Evolutionary conservation across 1,284 basidiomycete genomes (phyloP).

Genomic region (Veloboletus limbatus): DNA sequence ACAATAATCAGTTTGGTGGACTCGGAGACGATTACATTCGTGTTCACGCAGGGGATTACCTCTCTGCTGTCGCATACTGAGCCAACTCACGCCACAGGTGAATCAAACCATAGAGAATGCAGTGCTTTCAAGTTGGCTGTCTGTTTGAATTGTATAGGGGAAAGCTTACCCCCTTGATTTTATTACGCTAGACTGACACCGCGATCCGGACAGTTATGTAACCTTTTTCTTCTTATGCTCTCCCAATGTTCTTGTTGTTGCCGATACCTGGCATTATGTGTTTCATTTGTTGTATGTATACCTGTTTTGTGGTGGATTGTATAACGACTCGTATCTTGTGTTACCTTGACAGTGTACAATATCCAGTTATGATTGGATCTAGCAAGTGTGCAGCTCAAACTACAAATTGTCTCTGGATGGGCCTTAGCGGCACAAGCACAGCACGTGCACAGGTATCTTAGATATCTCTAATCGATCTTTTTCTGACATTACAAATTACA

Average conservation of each 20-base stretch:
- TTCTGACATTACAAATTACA: no score
- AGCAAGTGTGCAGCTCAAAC: no score
- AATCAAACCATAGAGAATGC: slow-evolving; percentile 7
- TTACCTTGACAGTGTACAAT: no score
- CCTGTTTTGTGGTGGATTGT: neutral
- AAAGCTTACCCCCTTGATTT: neutral
- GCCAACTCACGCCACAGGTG: neutral
- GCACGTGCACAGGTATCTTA: no score
- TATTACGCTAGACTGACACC: slow-evolving; percentile 3
- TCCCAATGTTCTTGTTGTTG: neutral
- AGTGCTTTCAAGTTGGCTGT: neutral
- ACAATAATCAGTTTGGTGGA: slow-evolving; percentile 9
- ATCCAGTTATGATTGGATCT: no score
- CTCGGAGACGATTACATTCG: slow-evolving; percentile 18
- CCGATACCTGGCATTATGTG: slow-evolving; percentile 3
- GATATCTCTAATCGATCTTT: no score
- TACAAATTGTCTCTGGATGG: no score
- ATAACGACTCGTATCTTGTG: no score
- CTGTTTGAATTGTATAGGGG: neutral
- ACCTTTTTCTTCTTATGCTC: slow-evolving; percentile 6
- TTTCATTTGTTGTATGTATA: slow-evolving; percentile 4
- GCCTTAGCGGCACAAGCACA: no score
- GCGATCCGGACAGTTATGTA: slow-evolving; percentile 10
- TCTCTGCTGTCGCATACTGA: slow-evolving; percentile 26
- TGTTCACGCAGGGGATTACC: slow-evolving; percentile 18